A percentile compares a stretch with the other conserved stretches of the same genome.
Evolutionary conservation across 495 filamentous ascomycete genomes (phyloP).

Genomic region (Penicillium taxi): DNA sequence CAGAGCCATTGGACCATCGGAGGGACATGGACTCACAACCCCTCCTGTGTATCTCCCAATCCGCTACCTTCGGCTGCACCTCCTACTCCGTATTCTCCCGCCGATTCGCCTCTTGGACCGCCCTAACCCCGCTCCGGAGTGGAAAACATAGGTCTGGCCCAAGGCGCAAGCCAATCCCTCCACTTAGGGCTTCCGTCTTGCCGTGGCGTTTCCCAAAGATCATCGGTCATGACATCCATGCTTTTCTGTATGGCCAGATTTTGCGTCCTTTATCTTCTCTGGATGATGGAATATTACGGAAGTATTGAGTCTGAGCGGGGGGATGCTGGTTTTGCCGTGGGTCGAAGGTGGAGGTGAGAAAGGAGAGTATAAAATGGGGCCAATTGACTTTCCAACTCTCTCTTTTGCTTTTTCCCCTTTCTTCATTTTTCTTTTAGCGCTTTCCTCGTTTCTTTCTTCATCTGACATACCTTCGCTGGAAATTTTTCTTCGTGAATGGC

Average conservation of each 20-base stretch:
- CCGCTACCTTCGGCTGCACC: constrained; percentile 31
- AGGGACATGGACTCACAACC: constrained; percentile 36
- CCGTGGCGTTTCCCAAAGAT: constrained; percentile 20
- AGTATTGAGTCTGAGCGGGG: constrained; percentile 6
- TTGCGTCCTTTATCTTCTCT: constrained; percentile 7
- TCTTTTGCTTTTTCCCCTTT: constrained; percentile 6
- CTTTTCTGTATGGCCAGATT: constrained; percentile 9
- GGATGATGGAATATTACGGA: constrained; percentile 3
- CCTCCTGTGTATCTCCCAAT: constrained; percentile 38
- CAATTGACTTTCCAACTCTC: constrained; percentile 1
- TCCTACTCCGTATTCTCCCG: constrained; percentile 28
- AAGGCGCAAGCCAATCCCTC: constrained; percentile 28
- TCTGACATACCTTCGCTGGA: constrained; percentile 2
- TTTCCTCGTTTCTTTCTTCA: background rate
- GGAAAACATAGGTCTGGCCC: constrained; percentile 29
- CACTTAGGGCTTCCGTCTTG: constrained; percentile 27
- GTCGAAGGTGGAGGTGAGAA: constrained; percentile 5
- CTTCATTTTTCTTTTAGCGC: background rate
- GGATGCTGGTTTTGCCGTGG: constrained; percentile 2
- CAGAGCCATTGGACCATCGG: constrained; percentile 39
- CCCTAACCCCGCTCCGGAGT: constrained; percentile 46
- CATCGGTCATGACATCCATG: constrained; percentile 21
- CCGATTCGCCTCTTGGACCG: constrained; percentile 39
- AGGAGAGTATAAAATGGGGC: constrained; percentile 17
- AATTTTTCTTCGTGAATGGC: constrained; percentile 19